Conservation (phyloP, 495 filamentous ascomycete species). For the Jackrogersella minutella region DNA sequence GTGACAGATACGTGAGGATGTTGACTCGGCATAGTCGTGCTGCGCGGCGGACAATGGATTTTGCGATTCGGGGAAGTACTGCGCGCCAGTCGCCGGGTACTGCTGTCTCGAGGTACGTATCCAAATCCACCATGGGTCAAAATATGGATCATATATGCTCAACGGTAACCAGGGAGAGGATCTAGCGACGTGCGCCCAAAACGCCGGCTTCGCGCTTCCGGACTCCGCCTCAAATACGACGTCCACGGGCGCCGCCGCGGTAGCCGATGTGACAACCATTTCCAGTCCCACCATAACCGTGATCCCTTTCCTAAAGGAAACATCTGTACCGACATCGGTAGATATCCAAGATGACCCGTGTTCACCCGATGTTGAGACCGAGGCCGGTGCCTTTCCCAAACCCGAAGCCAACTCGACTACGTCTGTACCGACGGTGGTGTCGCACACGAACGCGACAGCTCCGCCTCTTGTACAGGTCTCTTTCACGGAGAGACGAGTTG, state of each 20-base stretch:
- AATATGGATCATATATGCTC: constrained; percentile 12
- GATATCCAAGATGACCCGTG: constrained; percentile 7
- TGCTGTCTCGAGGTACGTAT: constrained; percentile 51
- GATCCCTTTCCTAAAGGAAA: constrained; percentile 27
- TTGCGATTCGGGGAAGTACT: constrained; percentile 49
- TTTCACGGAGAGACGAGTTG: constrained; percentile 11
- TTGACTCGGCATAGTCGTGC: constrained; percentile 47
- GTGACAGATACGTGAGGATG: background rate
- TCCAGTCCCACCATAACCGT: constrained; percentile 29
- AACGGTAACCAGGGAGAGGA: constrained; percentile 46
- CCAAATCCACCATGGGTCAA: no score
- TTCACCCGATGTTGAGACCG: background rate
- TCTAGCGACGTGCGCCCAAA: constrained; percentile 46
- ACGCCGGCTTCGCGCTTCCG: constrained; percentile 47
- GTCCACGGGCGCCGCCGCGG: background rate
- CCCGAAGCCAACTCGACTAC: constrained; percentile 14
- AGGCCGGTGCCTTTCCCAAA: background rate
- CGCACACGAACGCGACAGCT: constrained; percentile 16
- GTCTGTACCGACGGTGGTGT: constrained; percentile 7
- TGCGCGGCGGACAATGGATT: constrained; percentile 49
- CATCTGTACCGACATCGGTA: constrained; percentile 1
- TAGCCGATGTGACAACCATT: background rate
- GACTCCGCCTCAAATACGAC: constrained; percentile 9
- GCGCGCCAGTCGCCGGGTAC: constrained; percentile 53
- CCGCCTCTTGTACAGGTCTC: constrained; percentile 32